These are phyloP conservation scores for Opeltia flavorubescens DNA, from an alignment of 495 filamentous ascomycete species.

Conservation along the genomic window DNA sequence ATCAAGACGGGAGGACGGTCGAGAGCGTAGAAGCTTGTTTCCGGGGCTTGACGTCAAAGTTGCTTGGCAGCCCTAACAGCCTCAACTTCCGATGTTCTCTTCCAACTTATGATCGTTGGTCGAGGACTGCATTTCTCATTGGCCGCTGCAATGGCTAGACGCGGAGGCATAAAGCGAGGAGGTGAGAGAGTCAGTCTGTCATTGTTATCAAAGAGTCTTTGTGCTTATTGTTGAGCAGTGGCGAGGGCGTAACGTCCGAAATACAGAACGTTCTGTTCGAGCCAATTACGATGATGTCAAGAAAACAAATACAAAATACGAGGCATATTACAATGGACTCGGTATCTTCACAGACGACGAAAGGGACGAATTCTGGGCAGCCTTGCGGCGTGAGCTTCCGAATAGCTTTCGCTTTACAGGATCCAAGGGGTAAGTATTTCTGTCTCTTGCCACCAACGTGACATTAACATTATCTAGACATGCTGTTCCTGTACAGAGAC, in stretches of 20 bases:
- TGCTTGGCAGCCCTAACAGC: too few relatives aligned
- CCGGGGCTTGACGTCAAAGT: too few relatives aligned
- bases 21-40: too few relatives aligned
- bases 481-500: slow-evolving; percentile 73
- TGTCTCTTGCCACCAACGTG: slow-evolving; percentile 6
- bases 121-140: background rate
- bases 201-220: slow-evolving; percentile 5
- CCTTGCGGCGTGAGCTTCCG: slow-evolving; percentile 67
- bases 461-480: slow-evolving; percentile 35
- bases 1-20: too few relatives aligned
- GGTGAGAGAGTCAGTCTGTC: slow-evolving; percentile 20
- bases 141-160: slow-evolving; percentile 17
- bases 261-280: slow-evolving; percentile 21
- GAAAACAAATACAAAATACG: slow-evolving; percentile 62
- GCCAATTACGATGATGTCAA: slow-evolving; percentile 41
- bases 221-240: slow-evolving; percentile 17
- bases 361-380: slow-evolving; percentile 63
- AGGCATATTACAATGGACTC: slow-evolving; percentile 70
- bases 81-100: background rate
- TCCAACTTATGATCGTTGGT: background rate
- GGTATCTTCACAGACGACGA: slow-evolving; percentile 61
- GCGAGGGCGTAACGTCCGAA: slow-evolving; percentile 19
- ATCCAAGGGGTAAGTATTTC: slow-evolving; percentile 55
- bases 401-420: slow-evolving; percentile 96
- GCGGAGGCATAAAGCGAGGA: slow-evolving; percentile 23